phyloP scores from a whole-genome alignment of 768 basidiomycete genomes.

The Termitomyces sp. region DNA sequence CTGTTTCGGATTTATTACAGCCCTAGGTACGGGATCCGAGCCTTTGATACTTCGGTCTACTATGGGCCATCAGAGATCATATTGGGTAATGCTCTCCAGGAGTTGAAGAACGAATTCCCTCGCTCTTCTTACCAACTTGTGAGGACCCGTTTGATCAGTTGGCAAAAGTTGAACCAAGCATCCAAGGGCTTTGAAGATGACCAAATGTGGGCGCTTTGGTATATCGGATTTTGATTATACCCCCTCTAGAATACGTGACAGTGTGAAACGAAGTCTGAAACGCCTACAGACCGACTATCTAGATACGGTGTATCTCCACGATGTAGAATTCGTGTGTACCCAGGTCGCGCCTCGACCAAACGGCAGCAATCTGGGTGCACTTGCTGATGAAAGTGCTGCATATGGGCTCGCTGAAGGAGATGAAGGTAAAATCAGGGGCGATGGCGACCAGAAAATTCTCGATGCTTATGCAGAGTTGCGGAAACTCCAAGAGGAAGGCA shows the following conservation, averaged over 20 bases:
- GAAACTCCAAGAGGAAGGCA: slow-evolving; percentile 67
- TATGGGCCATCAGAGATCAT: slow-evolving; percentile 82
- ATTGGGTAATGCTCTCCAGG: slow-evolving; percentile 60
- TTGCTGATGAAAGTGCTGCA: slow-evolving; percentile 46
- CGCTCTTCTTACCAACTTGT: slow-evolving; percentile 77
- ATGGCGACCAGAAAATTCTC: slow-evolving; percentile 71
- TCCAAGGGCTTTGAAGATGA: slow-evolving; percentile 53
- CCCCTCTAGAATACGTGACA: slow-evolving; percentile 59
- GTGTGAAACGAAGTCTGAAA: slow-evolving; percentile 61
- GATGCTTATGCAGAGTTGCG: slow-evolving; percentile 64
- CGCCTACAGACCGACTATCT: slow-evolving; percentile 76
- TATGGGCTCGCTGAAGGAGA: slow-evolving; percentile 67
- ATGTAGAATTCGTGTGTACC: slow-evolving; percentile 74
- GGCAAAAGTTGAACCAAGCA: background rate
- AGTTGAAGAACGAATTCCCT: slow-evolving; percentile 66
- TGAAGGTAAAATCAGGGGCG: slow-evolving; percentile 54
- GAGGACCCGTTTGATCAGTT: slow-evolving; percentile 10
- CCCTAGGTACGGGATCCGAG: slow-evolving; percentile 71
- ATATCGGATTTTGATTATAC: slow-evolving; percentile 68
- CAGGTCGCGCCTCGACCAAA: slow-evolving; percentile 42
- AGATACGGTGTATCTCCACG: slow-evolving; percentile 80
- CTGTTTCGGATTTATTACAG: background rate
- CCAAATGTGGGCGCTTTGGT: slow-evolving; percentile 84
- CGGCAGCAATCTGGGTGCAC: slow-evolving; percentile 56
- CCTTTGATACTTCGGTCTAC: slow-evolving; percentile 80